phyloP scores from a whole-genome alignment of 2,329 filamentous ascomycete genomes.

The Blumeria hordei region DNA sequence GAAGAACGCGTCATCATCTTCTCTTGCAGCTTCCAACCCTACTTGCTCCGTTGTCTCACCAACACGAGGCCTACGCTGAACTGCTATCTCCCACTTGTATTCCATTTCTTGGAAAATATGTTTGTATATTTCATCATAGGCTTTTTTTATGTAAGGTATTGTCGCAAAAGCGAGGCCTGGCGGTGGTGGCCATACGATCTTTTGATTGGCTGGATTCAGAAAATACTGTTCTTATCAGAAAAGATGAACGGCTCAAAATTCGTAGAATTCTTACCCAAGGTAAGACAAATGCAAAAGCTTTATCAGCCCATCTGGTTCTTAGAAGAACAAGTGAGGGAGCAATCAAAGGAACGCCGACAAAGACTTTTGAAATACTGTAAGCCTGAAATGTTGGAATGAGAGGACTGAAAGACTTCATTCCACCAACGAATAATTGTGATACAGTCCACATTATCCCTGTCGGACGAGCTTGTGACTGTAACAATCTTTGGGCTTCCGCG shows the following conservation, averaged over 20 bases:
- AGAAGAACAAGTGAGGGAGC: conserved; percentile 44
- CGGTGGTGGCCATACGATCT: conserved; percentile 24
- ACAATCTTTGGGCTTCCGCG: conserved; percentile 24
- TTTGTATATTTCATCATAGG: conserved; percentile 37
- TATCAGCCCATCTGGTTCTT: conserved; percentile 35
- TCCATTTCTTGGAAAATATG: conserved; percentile 10
- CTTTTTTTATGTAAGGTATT: conserved; percentile 37
- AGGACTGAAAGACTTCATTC: conserved; percentile 5
- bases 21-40: conserved; percentile 14
- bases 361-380: conserved; percentile 2
- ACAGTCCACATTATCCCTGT: neutral
- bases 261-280: conserved; percentile 11
- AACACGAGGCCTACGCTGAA: conserved; percentile 14
- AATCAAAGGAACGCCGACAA: conserved; percentile 39
- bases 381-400: conserved; percentile 8
- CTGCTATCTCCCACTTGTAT: conserved; percentile 14
- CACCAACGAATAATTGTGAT: neutral
- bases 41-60: conserved; percentile 15
- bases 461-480: neutral
- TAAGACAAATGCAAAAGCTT: conserved; percentile 14
- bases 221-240: conserved; percentile 11
- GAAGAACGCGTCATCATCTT: conserved; percentile 12
- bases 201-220: conserved; percentile 6
- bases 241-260: neutral
- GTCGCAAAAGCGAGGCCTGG: conserved; percentile 40